Conservation (phyloP, 306 rosid genomes). For the Sindora glabra region DNA sequence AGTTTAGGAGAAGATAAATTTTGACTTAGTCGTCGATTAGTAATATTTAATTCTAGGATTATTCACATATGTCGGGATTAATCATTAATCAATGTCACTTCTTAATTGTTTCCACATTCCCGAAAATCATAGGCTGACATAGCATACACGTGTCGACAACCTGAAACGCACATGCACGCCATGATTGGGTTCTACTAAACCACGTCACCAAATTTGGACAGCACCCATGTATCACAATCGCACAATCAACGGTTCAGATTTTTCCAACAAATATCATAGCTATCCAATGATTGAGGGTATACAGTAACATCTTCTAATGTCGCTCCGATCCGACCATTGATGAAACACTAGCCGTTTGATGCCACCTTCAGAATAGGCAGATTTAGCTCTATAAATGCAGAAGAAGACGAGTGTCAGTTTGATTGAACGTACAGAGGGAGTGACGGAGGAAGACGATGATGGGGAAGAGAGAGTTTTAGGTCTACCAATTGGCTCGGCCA, state of each 20-base stretch:
- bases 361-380: not conserved
- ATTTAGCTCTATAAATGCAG: slow-evolving; percentile 37
- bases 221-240: too few species aligned
- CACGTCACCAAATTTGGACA: slow-evolving; percentile 38
- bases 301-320: not conserved
- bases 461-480: slow-evolving; percentile 20
- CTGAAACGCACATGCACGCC: slow-evolving; percentile 13
- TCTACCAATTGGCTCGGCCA: slow-evolving; percentile 21
- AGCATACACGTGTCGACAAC: slow-evolving; percentile 23
- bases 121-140: not conserved
- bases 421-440: slow-evolving; percentile 17
- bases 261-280: too few species aligned
- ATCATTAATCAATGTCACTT: not conserved
- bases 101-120: not conserved
- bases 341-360: slow-evolving; percentile 28
- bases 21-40: too few species aligned
- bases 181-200: slow-evolving; percentile 20
- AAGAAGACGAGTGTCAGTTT: slow-evolving; percentile 7
- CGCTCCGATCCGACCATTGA: too few species aligned
- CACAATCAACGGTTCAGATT: too few species aligned
- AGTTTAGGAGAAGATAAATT: too few species aligned
- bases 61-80: too few species aligned
- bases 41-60: too few species aligned
- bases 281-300: not conserved
- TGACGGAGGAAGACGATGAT: too few species aligned